Evolutionary conservation across 2,329 filamentous ascomycete species (phyloP).

Genomic region (Chlorencoelia australis): DNA sequence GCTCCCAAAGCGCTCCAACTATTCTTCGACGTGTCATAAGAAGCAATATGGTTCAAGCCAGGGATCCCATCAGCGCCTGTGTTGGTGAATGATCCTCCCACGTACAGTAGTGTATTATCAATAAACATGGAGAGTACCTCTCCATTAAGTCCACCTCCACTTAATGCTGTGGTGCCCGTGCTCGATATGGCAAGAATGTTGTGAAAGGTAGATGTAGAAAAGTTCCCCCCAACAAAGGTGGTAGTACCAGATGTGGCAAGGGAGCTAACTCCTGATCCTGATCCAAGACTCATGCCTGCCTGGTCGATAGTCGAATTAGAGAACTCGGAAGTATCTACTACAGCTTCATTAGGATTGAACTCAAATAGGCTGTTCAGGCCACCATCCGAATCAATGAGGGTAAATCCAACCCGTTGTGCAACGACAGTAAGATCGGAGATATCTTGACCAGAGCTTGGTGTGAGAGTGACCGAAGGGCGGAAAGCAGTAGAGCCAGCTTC

Average conservation of each 20-base stretch:
- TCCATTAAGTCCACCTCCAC: constrained; percentile 69
- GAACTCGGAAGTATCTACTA: constrained; percentile 52
- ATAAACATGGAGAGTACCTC: constrained; percentile 63
- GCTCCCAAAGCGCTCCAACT: constrained; percentile 72
- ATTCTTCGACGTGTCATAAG: constrained; percentile 59
- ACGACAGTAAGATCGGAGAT: constrained; percentile 63
- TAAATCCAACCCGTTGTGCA: constrained; percentile 80
- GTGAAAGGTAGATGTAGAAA: constrained; percentile 54
- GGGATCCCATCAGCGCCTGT: constrained; percentile 50
- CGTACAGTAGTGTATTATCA: constrained; percentile 57
- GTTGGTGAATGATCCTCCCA: constrained; percentile 77
- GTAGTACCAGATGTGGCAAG: constrained; percentile 54
- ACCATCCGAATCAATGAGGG: constrained; percentile 60
- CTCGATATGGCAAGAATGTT: constrained; percentile 71
- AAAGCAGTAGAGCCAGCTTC: constrained; percentile 66
- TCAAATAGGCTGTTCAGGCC: constrained; percentile 87
- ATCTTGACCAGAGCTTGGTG: constrained; percentile 54
- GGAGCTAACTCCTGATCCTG: constrained; percentile 58
- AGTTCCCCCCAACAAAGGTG: constrained; percentile 76
- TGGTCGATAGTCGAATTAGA: constrained; percentile 64
- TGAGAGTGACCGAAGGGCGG: constrained; percentile 69
- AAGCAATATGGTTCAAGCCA: constrained; percentile 66
- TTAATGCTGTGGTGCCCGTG: constrained; percentile 49
- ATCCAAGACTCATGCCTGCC: constrained; percentile 60
- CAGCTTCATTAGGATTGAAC: constrained; percentile 58